These are phyloP conservation scores for Melanogaster broomeanus DNA, from an alignment of 768 basidiomycete genomes.

Conservation along the genomic window DNA sequence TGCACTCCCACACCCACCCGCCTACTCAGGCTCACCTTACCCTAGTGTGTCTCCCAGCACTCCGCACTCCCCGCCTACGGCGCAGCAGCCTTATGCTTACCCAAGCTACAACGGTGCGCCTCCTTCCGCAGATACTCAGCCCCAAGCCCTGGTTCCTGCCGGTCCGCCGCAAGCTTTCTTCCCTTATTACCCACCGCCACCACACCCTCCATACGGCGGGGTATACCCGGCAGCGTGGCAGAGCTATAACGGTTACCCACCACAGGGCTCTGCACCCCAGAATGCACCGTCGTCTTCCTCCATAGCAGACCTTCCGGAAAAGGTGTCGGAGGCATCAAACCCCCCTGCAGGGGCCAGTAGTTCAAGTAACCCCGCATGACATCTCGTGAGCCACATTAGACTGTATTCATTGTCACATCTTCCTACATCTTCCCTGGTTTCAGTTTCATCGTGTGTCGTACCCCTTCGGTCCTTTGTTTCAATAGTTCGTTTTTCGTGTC, in stretches of 20 bases:
- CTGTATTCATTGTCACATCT: slow-evolving; percentile 21
- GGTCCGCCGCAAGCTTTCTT: slow-evolving; percentile 27
- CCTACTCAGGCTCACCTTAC: slow-evolving; percentile 15
- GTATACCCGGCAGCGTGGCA: slow-evolving; percentile 30
- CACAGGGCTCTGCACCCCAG: slow-evolving; percentile 24
- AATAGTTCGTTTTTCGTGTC: slow-evolving; percentile 16
- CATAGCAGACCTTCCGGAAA: slow-evolving; percentile 24
- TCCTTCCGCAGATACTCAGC: slow-evolving; percentile 24
- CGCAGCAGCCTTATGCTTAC: slow-evolving; percentile 25
- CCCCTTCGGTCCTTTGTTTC: slow-evolving; percentile 24
- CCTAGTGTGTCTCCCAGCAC: slow-evolving; percentile 20
- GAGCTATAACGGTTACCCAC: slow-evolving; percentile 33
- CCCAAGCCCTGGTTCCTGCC: slow-evolving; percentile 21
- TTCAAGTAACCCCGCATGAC: slow-evolving; percentile 21
- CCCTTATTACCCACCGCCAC: slow-evolving; percentile 32
- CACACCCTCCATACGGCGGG: slow-evolving; percentile 31
- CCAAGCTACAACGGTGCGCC: slow-evolving; percentile 20
- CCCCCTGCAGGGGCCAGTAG: slow-evolving; percentile 18
- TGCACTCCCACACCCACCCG: not conserved
- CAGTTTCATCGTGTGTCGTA: slow-evolving; percentile 12
- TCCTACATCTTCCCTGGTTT: slow-evolving; percentile 8
- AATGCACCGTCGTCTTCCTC: slow-evolving; percentile 13
- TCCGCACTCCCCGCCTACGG: slow-evolving; percentile 17
- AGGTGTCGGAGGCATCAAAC: slow-evolving; percentile 20
- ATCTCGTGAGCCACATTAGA: slow-evolving; percentile 16